These are phyloP conservation scores for Globisporangium recalcitrans DNA, from an alignment of 352 stramenopile genomes.

Conservation along the genomic window DNA sequence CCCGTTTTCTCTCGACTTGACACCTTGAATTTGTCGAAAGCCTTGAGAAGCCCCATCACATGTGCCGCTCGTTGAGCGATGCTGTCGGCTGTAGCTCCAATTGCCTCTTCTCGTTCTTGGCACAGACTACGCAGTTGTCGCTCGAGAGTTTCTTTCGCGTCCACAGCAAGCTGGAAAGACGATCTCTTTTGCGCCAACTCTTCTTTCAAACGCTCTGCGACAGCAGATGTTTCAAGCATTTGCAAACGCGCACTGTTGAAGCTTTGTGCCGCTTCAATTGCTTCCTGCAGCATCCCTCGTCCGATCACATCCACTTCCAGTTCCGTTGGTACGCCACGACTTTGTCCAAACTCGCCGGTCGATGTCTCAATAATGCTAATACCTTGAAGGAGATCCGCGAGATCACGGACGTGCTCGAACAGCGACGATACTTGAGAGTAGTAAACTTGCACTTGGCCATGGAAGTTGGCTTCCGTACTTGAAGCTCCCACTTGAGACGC, in stretches of 20 bases:
- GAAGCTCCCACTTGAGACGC: slow-evolving; percentile 22
- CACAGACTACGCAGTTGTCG: slow-evolving; percentile 16
- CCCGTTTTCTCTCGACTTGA: neutral
- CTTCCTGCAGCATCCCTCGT: slow-evolving; percentile 24
- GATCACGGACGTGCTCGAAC: slow-evolving; percentile 32
- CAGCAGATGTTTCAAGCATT: slow-evolving; percentile 5
- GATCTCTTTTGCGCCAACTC: slow-evolving; percentile 18
- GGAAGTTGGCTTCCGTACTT: slow-evolving; percentile 20
- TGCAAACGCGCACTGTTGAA: slow-evolving; percentile 10
- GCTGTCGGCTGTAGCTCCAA: slow-evolving; percentile 10
- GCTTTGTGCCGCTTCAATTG: slow-evolving; percentile 12
- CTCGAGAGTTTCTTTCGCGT: slow-evolving; percentile 13
- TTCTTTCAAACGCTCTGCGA: neutral
- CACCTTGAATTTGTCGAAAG: slow-evolving; percentile 42
- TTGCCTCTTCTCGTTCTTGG: slow-evolving; percentile 14
- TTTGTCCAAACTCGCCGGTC: slow-evolving; percentile 16
- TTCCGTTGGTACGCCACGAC: slow-evolving; percentile 13
- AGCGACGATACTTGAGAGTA: slow-evolving; percentile 30
- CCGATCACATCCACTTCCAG: slow-evolving; percentile 49
- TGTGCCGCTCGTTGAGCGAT: slow-evolving; percentile 16
- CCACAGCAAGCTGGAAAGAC: slow-evolving; percentile 13
- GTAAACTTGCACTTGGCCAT: slow-evolving; percentile 29
- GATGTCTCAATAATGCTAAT: slow-evolving; percentile 48
- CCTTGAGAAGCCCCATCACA: slow-evolving; percentile 28
- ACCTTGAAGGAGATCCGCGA: slow-evolving; percentile 49